Base-by-base conservation (phyloP, 2,329 filamentous ascomycete genomes). In the Colletotrichum cordylinicola region DNA sequence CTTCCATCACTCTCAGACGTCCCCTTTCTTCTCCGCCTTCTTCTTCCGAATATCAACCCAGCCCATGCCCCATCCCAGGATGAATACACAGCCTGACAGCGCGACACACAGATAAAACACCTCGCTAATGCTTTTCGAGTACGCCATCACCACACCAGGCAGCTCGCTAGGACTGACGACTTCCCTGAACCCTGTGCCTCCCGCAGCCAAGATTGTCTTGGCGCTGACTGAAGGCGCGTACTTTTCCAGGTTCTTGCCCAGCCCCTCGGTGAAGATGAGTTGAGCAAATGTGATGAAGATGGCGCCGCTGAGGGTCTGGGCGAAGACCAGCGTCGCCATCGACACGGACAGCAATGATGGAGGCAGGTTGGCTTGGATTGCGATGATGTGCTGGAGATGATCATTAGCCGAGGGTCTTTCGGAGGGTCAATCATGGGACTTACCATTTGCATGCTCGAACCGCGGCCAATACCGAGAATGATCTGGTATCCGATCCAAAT, bases 401-500 rank as follows among this genome's bases (percentile, higher is more conserved):
- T 3, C 55, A 58, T 27, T 58, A 24, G 56, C 21, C 0, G 15
- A 24, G 15, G 2, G 8, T n/a, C 27, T 2, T 18, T n/a, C 27
- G 27, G 2, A 18, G 8, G 5, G 16, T 15, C 21, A 21, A 18
- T 2, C 16, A 27, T 4, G 12, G 85, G 73, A 88, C 52, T 56
- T 2, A 77, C 62, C 78, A 89, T 83, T 78, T 91, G 88, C 58
- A 88, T 82, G 16, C 80, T 84, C 4, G 85, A 79, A 6, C 89
- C 90, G 7, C 88, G 88, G 2, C 74, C 74, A 13, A 88, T 77
- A 4, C 89, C 90, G 4, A 83, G 79, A 1, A 90, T 78, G 27
- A 90, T 79, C 80, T 90, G 88, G 76, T 87, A 90, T 3, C 87
- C 88, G 29, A 90, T 86, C 86, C 87, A 89, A 33, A 81, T 80